These are phyloP conservation scores for Pythium rhizo-oryzae DNA, from an alignment of 352 stramenopile species.

Conservation along the genomic window DNA sequence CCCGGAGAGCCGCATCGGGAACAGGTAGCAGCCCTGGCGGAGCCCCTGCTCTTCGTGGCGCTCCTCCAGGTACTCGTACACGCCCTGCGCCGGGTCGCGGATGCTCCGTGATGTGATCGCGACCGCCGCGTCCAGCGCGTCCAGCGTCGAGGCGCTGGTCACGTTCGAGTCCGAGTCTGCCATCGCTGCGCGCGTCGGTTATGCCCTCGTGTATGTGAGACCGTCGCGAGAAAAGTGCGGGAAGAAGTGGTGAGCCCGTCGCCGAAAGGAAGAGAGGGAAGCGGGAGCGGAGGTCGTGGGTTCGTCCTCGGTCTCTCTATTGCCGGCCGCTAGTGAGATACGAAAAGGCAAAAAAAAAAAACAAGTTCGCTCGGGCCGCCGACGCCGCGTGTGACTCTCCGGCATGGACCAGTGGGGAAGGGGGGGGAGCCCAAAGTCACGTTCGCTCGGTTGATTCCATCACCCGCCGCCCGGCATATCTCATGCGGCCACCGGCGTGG, in stretches of 20 bases:
- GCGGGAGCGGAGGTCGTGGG: background rate
- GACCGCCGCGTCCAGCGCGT: conserved; percentile 19
- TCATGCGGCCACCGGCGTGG: too few relatives aligned
- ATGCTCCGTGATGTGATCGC: conserved; percentile 43
- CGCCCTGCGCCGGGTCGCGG: conserved; percentile 48
- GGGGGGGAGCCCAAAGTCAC: background rate
- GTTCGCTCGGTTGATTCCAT: background rate
- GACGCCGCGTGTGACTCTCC: background rate
- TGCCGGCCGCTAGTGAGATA: too few relatives aligned
- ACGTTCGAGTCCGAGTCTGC: background rate
- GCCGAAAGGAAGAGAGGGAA: background rate
- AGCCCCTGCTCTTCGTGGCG: conserved; percentile 35
- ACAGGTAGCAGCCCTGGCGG: conserved; percentile 25
- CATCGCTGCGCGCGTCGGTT: background rate
- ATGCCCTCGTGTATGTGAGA: background rate
- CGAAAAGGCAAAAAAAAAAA: background rate
- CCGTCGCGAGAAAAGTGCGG: background rate
- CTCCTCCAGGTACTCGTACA: conserved; percentile 71
- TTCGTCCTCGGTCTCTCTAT: background rate
- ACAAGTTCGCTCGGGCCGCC: background rate
- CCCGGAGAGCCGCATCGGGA: conserved; percentile 43
- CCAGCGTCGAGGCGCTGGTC: conserved; percentile 5
- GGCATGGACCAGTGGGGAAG: too few relatives aligned
- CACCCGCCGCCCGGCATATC: background rate
- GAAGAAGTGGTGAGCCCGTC: background rate